Evolutionary conservation across 495 filamentous ascomycete species (phyloP).

Genomic region (Neurospora sp.): DNA sequence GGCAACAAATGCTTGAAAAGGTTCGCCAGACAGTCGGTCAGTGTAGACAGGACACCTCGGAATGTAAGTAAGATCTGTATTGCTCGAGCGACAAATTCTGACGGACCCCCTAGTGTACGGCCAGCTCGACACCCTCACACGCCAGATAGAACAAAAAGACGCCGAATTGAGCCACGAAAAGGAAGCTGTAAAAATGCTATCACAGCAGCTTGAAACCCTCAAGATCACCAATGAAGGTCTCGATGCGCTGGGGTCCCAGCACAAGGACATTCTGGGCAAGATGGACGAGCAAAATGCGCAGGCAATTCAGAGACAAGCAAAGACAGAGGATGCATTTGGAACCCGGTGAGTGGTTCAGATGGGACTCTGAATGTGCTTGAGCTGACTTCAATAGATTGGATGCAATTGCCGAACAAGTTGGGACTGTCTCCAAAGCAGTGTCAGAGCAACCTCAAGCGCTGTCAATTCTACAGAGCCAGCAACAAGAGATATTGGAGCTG

Average conservation of each 20-base stretch:
- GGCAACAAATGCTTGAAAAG: constrained; percentile 22
- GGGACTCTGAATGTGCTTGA: background rate
- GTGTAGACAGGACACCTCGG: constrained; percentile 13
- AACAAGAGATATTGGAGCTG: constrained; percentile 2
- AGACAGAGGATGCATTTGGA: background rate
- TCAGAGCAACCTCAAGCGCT: constrained; percentile 5
- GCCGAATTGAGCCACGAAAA: constrained; percentile 20
- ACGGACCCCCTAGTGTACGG: constrained; percentile 17
- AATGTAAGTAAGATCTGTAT: constrained; percentile 14
- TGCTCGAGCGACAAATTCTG: background rate
- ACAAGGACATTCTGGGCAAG: constrained; percentile 21
- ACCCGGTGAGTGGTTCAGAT: constrained; percentile 1
- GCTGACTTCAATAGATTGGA: constrained; percentile 5
- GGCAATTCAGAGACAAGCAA: constrained; percentile 5
- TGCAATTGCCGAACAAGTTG: constrained; percentile 4
- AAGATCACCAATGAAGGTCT: constrained; percentile 18
- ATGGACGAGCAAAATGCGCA: constrained; percentile 11
- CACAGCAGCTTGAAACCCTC: constrained; percentile 17
- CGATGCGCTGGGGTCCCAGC: constrained; percentile 17
- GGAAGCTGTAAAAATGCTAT: constrained; percentile 13
- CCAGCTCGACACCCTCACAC: constrained; percentile 14
- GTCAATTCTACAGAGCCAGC: constrained; percentile 1
- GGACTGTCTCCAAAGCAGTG: background rate
- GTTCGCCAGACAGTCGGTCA: constrained; percentile 18
- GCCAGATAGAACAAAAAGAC: constrained; percentile 18